Evolutionary conservation across 148 eudicot genomes (phyloP).

Genomic region (Pouteria glomerata): DNA sequence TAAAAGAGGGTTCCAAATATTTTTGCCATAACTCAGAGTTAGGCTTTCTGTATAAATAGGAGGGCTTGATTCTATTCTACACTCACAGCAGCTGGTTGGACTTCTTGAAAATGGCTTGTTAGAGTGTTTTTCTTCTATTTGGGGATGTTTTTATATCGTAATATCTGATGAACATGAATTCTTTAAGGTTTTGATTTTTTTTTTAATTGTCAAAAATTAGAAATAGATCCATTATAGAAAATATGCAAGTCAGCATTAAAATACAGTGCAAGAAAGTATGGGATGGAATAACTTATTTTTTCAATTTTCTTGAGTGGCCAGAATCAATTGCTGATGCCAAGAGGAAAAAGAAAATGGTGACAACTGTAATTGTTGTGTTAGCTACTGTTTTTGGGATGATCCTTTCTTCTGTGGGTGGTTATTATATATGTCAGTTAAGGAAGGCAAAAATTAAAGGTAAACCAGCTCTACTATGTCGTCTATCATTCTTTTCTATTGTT

Average conservation of each 20-base stretch:
- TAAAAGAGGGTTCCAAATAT: too few species aligned
- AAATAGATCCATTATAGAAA: neutral
- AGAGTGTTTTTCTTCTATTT: neutral
- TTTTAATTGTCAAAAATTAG: neutral
- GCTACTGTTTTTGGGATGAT: constrained; percentile 19
- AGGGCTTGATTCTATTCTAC: neutral
- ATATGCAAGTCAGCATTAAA: neutral
- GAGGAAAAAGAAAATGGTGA: constrained; percentile 1
- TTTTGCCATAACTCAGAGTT: neutral
- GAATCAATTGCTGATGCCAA: constrained; percentile 12
- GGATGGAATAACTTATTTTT: neutral
- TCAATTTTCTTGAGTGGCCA: constrained; percentile 4
- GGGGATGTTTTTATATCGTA: neutral
- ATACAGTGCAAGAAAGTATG: neutral
- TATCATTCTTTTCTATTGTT: neutral
- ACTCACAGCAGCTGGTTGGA: neutral
- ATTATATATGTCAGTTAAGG: constrained; percentile 14
- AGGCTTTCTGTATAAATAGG: neutral
- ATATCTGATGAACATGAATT: neutral
- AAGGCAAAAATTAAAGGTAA: constrained; percentile 20
- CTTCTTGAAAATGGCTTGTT: neutral
- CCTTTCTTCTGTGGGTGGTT: constrained; percentile 13
- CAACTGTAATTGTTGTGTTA: constrained; percentile 2
- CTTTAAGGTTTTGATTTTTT: neutral
- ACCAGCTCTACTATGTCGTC: neutral